Evolutionary conservation across 2,329 filamentous ascomycete genomes (phyloP).

Genomic region (Sporothrix sp.): DNA sequence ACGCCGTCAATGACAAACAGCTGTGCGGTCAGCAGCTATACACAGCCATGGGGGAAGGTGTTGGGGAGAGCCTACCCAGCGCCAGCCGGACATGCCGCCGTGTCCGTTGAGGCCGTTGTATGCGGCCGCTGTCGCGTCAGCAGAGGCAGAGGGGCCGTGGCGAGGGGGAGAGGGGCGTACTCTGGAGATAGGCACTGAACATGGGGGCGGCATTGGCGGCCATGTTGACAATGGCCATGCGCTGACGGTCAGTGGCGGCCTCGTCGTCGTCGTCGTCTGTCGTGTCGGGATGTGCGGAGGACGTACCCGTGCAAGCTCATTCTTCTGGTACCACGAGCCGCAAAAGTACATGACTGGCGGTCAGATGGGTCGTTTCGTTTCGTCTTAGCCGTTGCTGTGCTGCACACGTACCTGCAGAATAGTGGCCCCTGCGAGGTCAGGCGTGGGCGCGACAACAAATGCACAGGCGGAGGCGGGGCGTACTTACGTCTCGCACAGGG

Average conservation of each 20-base stretch:
- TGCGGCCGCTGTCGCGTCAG: no score
- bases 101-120: constrained; percentile 40
- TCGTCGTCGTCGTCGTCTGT: no score
- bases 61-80: no score
- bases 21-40: no score
- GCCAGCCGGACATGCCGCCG: constrained; percentile 40
- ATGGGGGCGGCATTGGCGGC: constrained; percentile 20
- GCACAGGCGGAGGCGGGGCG: no score
- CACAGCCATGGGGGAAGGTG: no score
- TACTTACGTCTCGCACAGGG: constrained; percentile 15
- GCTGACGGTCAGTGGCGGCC: background rate
- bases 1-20: constrained; percentile 47
- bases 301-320: constrained; percentile 9
- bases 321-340: constrained; percentile 15
- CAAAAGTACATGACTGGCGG: constrained; percentile 13
- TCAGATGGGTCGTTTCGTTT: no score
- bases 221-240: constrained; percentile 13
- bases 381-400: background rate
- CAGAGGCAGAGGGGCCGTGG: no score
- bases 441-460: no score
- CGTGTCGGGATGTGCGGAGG: no score
- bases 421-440: constrained; percentile 13
- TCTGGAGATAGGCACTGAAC: constrained; percentile 26
- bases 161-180: no score
- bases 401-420: constrained; percentile 10